Evolutionary conservation across 352 stramenopile genomes (phyloP), one percentile per base, ranked within the genome.

Genomic region (Pythium phragmitis): DNA sequence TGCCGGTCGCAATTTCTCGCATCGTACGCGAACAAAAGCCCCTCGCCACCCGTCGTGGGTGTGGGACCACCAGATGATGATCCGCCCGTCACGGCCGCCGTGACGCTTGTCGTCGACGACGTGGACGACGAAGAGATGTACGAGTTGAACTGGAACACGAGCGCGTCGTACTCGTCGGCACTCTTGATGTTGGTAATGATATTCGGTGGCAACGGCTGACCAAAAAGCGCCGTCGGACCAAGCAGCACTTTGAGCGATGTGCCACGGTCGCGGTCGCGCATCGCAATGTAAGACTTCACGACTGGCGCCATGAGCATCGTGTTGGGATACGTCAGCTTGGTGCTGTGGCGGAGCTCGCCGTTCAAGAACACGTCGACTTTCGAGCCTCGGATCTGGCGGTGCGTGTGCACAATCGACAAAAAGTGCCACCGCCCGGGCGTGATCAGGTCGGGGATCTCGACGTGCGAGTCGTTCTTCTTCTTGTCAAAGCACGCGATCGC

Each of bases 351-450:
- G 58, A 91, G 53, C 56, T 94, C 84, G 8, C 73, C 72, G 60
- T 94, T 92, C 4, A 92, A 51, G 47, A 88, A 94, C 17, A 94
- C 76, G 52, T 94, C 85, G 30, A 94, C 63, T 57, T 92, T 92
- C 7, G 85, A 94, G 45, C 85, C 83, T 21, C 85, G 83, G 47
- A 94, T 85, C 65, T 91, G 85, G 3, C 85, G 80, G 60, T 94
- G 83, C n/a, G 82, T 92, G 76, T 94, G 85, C 39, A 85, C 85
- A 62, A 92, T 89, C 56, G 74, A 91, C 36, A 94, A 63, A 57
- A 92, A 92, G 58, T 94, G 85, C 85, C 85, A 92, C 17, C 76
- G 67, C 0, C 80, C 82, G 0, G 78, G 78, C 3, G 82, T 90
- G 30, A 92, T 73, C 21, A 90, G 70, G 57, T 91, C 79, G 0